phyloP scores from a whole-genome alignment of 2,329 filamentous ascomycete genomes.

The Whalleya microplaca region DNA sequence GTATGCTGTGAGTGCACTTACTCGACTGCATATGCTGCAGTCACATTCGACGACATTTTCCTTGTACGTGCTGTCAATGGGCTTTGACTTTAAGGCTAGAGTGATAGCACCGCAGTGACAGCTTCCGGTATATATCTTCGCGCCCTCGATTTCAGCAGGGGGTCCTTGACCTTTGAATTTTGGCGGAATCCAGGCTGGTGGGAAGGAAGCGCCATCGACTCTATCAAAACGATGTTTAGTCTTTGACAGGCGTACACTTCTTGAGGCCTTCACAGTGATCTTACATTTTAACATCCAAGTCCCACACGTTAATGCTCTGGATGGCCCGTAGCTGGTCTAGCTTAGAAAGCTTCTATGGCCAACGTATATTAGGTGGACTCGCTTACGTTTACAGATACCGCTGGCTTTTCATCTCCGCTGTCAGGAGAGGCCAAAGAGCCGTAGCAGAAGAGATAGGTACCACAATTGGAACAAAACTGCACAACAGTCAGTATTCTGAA shows the following conservation, averaged over 20 bases:
- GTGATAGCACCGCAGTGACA: conserved; percentile 54
- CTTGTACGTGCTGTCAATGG: conserved; percentile 42
- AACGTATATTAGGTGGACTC: no score
- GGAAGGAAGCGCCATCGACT: conserved; percentile 39
- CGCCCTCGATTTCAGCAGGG: conserved; percentile 36
- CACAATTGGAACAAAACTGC: conserved; percentile 55
- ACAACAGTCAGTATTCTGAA: neutral
- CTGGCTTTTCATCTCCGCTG: conserved; percentile 20
- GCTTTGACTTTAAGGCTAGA: conserved; percentile 43
- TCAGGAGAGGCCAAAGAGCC: neutral
- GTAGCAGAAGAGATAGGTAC: conserved; percentile 42
- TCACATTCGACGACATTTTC: conserved; percentile 46
- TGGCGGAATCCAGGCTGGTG: conserved; percentile 36
- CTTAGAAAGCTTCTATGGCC: neutral
- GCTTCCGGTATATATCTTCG: conserved; percentile 47
- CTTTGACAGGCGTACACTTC: no score
- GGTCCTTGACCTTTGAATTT: conserved; percentile 44
- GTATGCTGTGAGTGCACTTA: no score
- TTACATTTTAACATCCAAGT: conserved; percentile 39
- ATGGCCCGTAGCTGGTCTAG: conserved; percentile 41
- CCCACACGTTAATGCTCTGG: conserved; percentile 45
- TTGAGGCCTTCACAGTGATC: conserved; percentile 8
- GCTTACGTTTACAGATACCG: conserved; percentile 20
- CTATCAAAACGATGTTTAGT: no score
- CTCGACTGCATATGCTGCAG: conserved; percentile 51